These are phyloP conservation scores for Chaetothyriales sp. DNA, from an alignment of 2,329 filamentous ascomycete species.

Conservation along the genomic window DNA sequence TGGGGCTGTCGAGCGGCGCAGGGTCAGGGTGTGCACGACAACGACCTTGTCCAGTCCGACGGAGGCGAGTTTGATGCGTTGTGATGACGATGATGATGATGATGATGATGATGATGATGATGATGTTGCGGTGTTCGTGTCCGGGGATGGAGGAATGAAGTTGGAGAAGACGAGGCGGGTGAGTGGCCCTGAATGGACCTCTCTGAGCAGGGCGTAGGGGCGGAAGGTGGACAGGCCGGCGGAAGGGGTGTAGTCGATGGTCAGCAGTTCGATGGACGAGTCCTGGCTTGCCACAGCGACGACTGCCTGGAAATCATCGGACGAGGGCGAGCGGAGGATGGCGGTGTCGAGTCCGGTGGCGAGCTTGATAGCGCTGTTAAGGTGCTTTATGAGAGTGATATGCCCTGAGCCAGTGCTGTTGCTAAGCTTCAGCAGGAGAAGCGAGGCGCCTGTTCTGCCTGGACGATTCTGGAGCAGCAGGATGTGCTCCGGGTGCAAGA, in stretches of 20 bases:
- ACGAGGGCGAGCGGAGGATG: slow-evolving; percentile 44
- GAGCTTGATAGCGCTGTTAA: slow-evolving; percentile 55
- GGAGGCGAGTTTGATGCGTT: slow-evolving; percentile 62
- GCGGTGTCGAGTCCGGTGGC: slow-evolving; percentile 66
- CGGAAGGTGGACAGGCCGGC: slow-evolving; percentile 33
- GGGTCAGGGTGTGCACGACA: slow-evolving; percentile 62
- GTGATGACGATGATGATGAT: slow-evolving; percentile 24
- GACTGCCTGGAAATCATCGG: slow-evolving; percentile 58
- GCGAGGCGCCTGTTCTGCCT: slow-evolving; percentile 21
- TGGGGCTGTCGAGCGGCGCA: slow-evolving; percentile 29
- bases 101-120: slow-evolving; percentile 21
- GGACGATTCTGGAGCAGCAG: slow-evolving; percentile 42
- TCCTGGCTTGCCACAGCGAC: slow-evolving; percentile 70
- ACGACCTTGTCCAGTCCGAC: slow-evolving; percentile 68
- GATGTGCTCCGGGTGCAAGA: slow-evolving; percentile 33
- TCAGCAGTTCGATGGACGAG: slow-evolving; percentile 61
- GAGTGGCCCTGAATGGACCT: slow-evolving; percentile 44
- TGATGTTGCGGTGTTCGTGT: slow-evolving; percentile 32
- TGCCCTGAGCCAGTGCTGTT: slow-evolving; percentile 10
- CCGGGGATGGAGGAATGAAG: slow-evolving; percentile 36
- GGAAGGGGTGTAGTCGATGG: slow-evolving; percentile 49
- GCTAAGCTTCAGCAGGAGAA: slow-evolving; percentile 22
- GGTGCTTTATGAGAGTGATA: slow-evolving; percentile 37
- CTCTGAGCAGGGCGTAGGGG: slow-evolving; percentile 35
- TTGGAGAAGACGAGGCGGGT: slow-evolving; percentile 38